Conservation (phyloP, 2,329 filamentous ascomycete species). For the Myriosclerotinia scirpicola region DNA sequence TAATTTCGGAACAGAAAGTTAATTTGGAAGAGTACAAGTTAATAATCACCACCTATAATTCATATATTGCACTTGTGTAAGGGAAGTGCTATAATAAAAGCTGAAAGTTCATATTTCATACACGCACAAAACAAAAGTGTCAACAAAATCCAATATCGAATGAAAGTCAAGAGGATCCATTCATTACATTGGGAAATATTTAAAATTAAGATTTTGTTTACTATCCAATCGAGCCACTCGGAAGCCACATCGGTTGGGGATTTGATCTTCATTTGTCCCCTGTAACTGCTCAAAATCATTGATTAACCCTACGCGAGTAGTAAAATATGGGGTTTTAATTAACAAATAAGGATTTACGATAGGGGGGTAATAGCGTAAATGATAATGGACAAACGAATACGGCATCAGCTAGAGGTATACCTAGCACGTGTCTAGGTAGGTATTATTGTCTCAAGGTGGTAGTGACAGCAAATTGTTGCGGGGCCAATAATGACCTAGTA, state of each 20-base stretch:
- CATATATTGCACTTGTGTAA: neutral
- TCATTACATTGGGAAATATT: constrained; percentile 3
- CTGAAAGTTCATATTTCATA: constrained; percentile 10
- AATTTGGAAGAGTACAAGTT: neutral
- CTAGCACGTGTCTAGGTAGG: too few relatives aligned
- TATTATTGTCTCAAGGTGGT: neutral
- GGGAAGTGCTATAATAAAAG: constrained; percentile 7
- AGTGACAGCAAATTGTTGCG: constrained; percentile 10
- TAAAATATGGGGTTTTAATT: too few relatives aligned
- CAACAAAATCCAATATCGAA: neutral
- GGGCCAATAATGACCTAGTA: neutral
- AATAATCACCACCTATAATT: neutral
- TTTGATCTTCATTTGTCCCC: neutral
- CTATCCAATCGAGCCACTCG: constrained; percentile 10
- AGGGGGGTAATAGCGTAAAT: too few relatives aligned
- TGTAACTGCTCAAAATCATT: too few relatives aligned
- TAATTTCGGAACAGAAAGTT: constrained; percentile 8
- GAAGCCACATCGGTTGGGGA: constrained; percentile 3
- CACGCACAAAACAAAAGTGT: constrained; percentile 1
- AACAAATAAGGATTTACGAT: too few relatives aligned
- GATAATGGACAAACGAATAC: too few relatives aligned
- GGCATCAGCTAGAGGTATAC: too few relatives aligned
- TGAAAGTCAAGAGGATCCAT: neutral
- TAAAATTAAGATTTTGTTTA: constrained; percentile 15
- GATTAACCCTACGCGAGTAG: too few relatives aligned